Evolutionary conservation across 2,329 filamentous ascomycete species (phyloP), one percentile per base, ranked within the genome.

Genomic region (Colletotrichum graminicola): DNA sequence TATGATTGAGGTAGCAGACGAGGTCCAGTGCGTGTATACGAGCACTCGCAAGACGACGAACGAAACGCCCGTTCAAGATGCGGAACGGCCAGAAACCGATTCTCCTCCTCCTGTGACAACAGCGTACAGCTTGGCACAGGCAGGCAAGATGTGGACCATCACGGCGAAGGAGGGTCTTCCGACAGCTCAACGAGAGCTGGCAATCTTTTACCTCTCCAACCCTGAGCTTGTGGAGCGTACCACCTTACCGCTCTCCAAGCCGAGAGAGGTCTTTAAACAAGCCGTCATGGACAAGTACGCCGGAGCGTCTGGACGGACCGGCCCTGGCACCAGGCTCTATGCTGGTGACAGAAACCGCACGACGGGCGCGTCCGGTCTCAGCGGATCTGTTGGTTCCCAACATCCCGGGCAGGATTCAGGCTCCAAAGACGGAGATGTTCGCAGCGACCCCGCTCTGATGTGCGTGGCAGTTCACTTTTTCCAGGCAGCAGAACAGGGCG

Each of bases 401-500:
- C 80, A 79, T 36, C 47, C 69, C 41, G 77, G 75, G 23, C 77
- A 77, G 4, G 76, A 74, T 39, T 66, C 76, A 1, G 76, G 76
- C 47, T 79, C 80, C 57, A 82, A 80, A 63, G 82, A 85, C 59
- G 83, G 83, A 23, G 81, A 89, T 71, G 86, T 89, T 45, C 80
- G 94, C 75, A 94, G 91, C 71, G 94, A 98, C 79, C 93, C 94
- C 2, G 92, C 92, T 65, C 90, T 94, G 52, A 96, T 98, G 93
- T 98, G 95, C 77, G 90, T 97, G 68, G 95, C 95, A 12, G 91
- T 97, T 81, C 95, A 98, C 84, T 98, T 95, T 95, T 98, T 98
- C 94, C 94, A 95, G 83, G 86, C 93, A 75, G 94, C 93, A 47
- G 93, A 94, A 76, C 88, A 89, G 66, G 94, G 94, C n/a, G 94